phyloP scores from a whole-genome alignment of 2,329 filamentous ascomycete species.

The Calonectria pseudoturangicola region DNA sequence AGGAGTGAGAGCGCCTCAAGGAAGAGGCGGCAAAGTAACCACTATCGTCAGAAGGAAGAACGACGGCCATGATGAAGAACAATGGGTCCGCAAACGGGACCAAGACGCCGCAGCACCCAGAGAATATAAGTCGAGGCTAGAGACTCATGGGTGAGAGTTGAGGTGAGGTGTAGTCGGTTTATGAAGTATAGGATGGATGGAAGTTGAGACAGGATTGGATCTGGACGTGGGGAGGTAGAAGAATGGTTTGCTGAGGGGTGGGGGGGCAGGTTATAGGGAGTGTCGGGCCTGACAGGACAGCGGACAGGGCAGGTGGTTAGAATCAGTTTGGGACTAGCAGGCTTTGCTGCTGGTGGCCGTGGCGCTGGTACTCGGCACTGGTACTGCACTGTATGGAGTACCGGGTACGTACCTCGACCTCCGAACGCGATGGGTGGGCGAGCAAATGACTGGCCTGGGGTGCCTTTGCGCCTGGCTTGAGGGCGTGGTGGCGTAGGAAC shows the following conservation, averaged over 20 bases:
- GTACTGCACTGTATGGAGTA: slow-evolving; percentile 41
- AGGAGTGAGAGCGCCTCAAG: slow-evolving; percentile 76
- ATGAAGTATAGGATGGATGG: slow-evolving; percentile 38
- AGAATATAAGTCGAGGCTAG: slow-evolving; percentile 44
- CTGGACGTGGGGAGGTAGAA: slow-evolving; percentile 50
- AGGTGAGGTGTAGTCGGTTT: slow-evolving; percentile 2
- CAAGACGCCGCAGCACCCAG: slow-evolving; percentile 51
- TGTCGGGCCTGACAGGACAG: slow-evolving; percentile 37
- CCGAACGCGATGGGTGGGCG: slow-evolving; percentile 35
- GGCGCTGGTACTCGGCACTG: slow-evolving; percentile 33
- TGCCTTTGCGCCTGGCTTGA: slow-evolving; percentile 50
- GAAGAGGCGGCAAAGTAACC: slow-evolving; percentile 73
- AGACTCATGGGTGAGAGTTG: slow-evolving; percentile 49
- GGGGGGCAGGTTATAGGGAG: slow-evolving; percentile 55
- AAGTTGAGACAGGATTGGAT: slow-evolving; percentile 40
- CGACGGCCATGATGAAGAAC: slow-evolving; percentile 70
- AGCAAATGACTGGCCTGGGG: slow-evolving; percentile 42
- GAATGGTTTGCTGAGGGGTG: slow-evolving; percentile 54
- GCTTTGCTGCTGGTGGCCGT: slow-evolving; percentile 35
- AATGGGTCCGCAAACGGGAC: slow-evolving; percentile 47
- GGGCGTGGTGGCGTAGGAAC: slow-evolving; percentile 53
- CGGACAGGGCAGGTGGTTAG: slow-evolving; percentile 54
- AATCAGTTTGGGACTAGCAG: slow-evolving; percentile 52
- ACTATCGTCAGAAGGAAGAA: slow-evolving; percentile 74
- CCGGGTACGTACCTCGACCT: slow-evolving; percentile 39